Evolutionary conservation across 169 alveolate genomes (phyloP), one percentile per base, ranked within the genome.

Genomic region (Plasmodium vinckei): DNA sequence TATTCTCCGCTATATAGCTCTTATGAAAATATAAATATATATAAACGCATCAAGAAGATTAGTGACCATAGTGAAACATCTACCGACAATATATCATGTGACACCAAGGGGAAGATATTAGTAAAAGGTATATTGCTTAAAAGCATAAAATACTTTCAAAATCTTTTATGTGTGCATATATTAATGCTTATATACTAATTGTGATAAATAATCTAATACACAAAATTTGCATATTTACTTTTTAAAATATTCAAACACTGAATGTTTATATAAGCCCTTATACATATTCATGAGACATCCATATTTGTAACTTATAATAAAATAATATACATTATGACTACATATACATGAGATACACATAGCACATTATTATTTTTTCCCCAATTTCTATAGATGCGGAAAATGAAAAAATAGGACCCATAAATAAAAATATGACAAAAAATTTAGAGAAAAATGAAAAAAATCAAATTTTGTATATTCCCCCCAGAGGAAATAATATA

Each of bases 1-100:
- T 82, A 82, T 54, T 82, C 90, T 33, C 90, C 90, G 13, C 61
- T 82, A 44, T 82, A 44, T 53, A 67, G 84, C 44, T 82, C 90
- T 12, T 53, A 82, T 68, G 90, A 82, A 82, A 82, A 82, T 60
- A 68, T 82, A 65, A 65, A 82, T 15, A 82, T 82, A 82, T 82
- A 82, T 51, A 82, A 82, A 33, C 65, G 42, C 33, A 82, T 67
- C 46, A 65, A 33, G 53, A 65, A 67, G 67, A 15, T 56, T 23
- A 59, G 44, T 15, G 84, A 67, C 12, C 54, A 82, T 67, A 51
- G 27, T 27, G 90, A 67, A n/a, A 54, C 72, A 9, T 82, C 90
- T 54, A 82, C 72, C 42, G 79, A 64, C 27, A 82, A 68, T 46
- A 82, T 82, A 60, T 82, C 90, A 39, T 82, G 90, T 47, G 90